phyloP scores from a whole-genome alignment of 495 filamentous ascomycete species.

The Talaromyces nanjingensis region DNA sequence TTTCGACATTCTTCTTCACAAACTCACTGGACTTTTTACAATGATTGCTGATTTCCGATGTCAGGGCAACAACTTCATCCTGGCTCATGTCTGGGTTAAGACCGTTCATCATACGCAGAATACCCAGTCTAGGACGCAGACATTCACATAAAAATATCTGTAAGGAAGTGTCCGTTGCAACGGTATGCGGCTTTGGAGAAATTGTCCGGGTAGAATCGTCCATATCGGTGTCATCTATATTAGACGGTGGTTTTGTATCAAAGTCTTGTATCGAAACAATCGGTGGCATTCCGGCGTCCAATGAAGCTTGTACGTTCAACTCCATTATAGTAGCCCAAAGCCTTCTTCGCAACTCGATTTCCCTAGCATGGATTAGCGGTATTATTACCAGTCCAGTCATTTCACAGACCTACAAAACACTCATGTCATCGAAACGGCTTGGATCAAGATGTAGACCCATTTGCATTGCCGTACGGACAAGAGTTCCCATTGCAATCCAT shows the following conservation, averaged over 20 bases:
- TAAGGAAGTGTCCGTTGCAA: background rate
- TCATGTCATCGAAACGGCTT: conserved; percentile 39
- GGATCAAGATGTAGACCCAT: conserved; percentile 57
- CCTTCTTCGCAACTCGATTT: conserved; percentile 47
- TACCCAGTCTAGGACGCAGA: background rate
- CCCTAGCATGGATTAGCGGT: background rate
- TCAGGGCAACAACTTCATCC: background rate
- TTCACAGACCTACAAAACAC: conserved; percentile 22
- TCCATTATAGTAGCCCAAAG: conserved; percentile 60
- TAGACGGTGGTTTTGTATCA: background rate
- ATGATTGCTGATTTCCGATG: background rate
- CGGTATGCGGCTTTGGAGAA: background rate
- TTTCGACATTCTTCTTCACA: background rate
- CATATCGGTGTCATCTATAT: background rate
- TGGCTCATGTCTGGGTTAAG: background rate
- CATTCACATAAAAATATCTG: background rate
- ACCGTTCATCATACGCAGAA: conserved; percentile 3
- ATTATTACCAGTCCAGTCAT: background rate
- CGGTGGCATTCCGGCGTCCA: conserved; percentile 49
- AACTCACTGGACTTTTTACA: background rate
- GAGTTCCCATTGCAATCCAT: conserved; percentile 48
- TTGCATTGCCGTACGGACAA: conserved; percentile 49
- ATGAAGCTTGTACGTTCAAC: conserved; percentile 46
- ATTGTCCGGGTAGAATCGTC: background rate
- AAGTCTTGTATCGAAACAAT: background rate